Conservation (phyloP, 805 yeast genomes). For the Saccharomycopsis sp. region DNA sequence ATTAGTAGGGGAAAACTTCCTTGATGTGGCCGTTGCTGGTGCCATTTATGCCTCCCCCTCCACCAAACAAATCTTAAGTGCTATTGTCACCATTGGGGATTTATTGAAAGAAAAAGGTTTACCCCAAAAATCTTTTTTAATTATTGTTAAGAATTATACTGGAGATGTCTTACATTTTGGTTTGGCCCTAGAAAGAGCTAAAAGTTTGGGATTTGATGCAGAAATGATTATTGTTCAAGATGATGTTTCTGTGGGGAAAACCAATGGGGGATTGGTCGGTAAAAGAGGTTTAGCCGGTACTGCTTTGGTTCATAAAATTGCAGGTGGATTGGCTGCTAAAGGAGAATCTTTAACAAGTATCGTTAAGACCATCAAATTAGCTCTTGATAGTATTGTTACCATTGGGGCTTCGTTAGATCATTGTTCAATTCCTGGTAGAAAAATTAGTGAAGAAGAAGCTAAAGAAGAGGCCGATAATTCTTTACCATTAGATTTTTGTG, state of each 20-base stretch:
- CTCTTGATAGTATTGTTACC: constrained; percentile 64
- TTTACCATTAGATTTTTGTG: constrained; percentile 57
- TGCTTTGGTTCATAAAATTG: constrained; percentile 70
- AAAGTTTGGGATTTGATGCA: constrained; percentile 60
- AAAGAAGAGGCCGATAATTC: constrained; percentile 21
- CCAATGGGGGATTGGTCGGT: constrained; percentile 86
- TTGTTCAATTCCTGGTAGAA: constrained; percentile 71
- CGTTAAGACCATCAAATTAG: constrained; percentile 45
- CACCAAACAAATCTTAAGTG: constrained; percentile 76
- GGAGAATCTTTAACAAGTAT: constrained; percentile 39
- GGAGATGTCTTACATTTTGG: constrained; percentile 94
- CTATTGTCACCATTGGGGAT: constrained; percentile 33
- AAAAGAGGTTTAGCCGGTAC: constrained; percentile 94
- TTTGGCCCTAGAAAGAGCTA: constrained; percentile 80
- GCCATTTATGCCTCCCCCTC: constrained; percentile 90
- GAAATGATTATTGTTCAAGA: constrained; percentile 77
- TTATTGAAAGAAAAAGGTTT: constrained; percentile 26
- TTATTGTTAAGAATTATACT: constrained; percentile 85
- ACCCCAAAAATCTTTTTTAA: constrained; percentile 49
- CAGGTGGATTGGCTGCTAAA: constrained; percentile 59
- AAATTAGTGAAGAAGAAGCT: constrained; percentile 26
- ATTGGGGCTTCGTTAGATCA: constrained; percentile 86
- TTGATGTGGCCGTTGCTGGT: constrained; percentile 87
- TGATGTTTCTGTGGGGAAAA: constrained; percentile 89
- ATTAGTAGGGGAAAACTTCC: constrained; percentile 71